A percentile compares a stretch with the other conserved stretches of the same genome.
These are phyloP conservation scores for Aphanomyces euteiches DNA, from an alignment of 352 stramenopile genomes.

Conservation along the genomic window DNA sequence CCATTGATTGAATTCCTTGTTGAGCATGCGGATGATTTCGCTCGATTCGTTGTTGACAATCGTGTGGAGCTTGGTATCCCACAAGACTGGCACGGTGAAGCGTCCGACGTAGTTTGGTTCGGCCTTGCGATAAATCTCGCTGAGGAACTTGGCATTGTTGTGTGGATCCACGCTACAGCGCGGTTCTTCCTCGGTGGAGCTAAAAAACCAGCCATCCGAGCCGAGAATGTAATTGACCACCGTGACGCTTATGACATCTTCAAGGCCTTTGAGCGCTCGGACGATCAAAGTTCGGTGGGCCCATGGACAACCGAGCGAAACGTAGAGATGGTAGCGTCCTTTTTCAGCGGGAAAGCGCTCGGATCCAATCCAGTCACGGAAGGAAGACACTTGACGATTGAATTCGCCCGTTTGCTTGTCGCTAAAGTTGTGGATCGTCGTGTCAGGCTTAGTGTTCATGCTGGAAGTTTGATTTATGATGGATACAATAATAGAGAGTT, in stretches of 20 bases:
- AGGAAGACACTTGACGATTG: constrained; percentile 28
- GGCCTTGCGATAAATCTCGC: constrained; percentile 84
- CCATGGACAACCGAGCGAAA: constrained; percentile 93
- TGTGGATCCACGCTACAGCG: constrained; percentile 53
- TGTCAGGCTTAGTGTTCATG: not conserved
- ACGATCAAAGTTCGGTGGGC: constrained; percentile 77
- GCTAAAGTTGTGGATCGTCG: constrained; percentile 15
- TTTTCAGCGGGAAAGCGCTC: constrained; percentile 29
- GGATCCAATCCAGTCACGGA: constrained; percentile 27
- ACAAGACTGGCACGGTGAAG: constrained; percentile 92
- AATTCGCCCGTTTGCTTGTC: constrained; percentile 8
- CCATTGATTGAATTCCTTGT: constrained; percentile 87
- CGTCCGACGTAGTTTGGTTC: constrained; percentile 56
- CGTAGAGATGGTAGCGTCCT: constrained; percentile 92
- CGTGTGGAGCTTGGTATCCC: constrained; percentile 89
- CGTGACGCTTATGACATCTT: constrained; percentile 92
- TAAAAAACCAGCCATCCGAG: constrained; percentile 87
- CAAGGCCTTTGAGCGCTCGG: constrained; percentile 91
- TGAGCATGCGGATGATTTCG: constrained; percentile 95
- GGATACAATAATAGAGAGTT: too few species aligned
- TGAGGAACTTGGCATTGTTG: constrained; percentile 62
- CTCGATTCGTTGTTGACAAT: constrained; percentile 96
- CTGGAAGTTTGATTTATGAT: not conserved
- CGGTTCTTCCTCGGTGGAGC: constrained; percentile 40
- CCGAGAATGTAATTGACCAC: constrained; percentile 85